Conservation (phyloP, 2,329 filamentous ascomycete species). For the Cladosporium sp. region DNA sequence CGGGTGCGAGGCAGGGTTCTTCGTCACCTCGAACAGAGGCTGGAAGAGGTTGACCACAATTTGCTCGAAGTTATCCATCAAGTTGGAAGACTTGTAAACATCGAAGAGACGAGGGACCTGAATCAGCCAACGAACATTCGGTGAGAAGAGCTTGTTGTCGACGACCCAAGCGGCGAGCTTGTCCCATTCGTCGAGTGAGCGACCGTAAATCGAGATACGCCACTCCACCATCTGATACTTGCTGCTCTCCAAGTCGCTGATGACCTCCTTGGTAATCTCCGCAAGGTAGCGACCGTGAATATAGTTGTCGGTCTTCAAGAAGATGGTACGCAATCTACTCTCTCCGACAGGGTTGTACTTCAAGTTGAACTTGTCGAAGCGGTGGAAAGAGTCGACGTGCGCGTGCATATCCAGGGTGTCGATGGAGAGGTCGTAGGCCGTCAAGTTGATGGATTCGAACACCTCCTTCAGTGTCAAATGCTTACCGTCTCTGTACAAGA, state of each 20-base stretch:
- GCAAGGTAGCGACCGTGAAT: slow-evolving; percentile 94
- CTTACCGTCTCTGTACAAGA: slow-evolving; percentile 87
- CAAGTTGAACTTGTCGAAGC: slow-evolving; percentile 98
- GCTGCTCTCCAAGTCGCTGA: slow-evolving; percentile 93
- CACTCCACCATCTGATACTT: slow-evolving; percentile 99
- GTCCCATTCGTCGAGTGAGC: slow-evolving; percentile 91
- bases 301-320: slow-evolving; percentile 97
- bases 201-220: slow-evolving; percentile 96
- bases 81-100: slow-evolving; percentile 83
- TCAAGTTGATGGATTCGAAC: slow-evolving; percentile 95
- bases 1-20: slow-evolving; percentile 77
- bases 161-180: slow-evolving; percentile 96
- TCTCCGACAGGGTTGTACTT: slow-evolving; percentile 99
- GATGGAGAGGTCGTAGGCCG: slow-evolving; percentile 95
- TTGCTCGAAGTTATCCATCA: slow-evolving; percentile 88
- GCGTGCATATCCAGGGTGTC: slow-evolving; percentile 99
- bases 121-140: slow-evolving; percentile 95
- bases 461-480: slow-evolving; percentile 88
- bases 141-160: slow-evolving; percentile 96
- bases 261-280: slow-evolving; percentile 97
- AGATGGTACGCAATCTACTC: slow-evolving; percentile 93
- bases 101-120: slow-evolving; percentile 93
- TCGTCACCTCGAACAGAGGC: slow-evolving; percentile 90
- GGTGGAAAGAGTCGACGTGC: slow-evolving; percentile 96
- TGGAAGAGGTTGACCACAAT: slow-evolving; percentile 89